phyloP scores from a whole-genome alignment of 768 basidiomycete species.

The Lactarius akahatsu region DNA sequence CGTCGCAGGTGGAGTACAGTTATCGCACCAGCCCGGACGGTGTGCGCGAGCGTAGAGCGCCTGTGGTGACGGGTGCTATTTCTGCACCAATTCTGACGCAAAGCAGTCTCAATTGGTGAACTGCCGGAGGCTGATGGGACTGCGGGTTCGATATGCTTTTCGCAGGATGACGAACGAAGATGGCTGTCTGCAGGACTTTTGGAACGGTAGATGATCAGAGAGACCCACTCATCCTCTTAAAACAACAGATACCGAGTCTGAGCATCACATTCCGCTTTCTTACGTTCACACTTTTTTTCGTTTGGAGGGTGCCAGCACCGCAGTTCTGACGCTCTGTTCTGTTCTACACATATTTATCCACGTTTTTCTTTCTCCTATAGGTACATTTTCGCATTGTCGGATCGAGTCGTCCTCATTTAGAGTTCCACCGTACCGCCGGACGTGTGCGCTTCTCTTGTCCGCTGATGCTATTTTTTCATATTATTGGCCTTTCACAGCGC shows the following conservation, averaged over 20 bases:
- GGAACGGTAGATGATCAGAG: neutral
- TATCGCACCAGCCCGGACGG: slow-evolving; percentile 35
- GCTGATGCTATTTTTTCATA: slow-evolving; percentile 18
- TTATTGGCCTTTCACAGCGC: slow-evolving; percentile 11
- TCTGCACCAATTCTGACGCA: slow-evolving; percentile 75
- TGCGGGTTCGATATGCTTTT: neutral
- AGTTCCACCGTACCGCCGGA: slow-evolving; percentile 18
- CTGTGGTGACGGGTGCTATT: slow-evolving; percentile 58
- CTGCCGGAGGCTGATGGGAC: neutral
- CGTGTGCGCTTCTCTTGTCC: slow-evolving; percentile 9
- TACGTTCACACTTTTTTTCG: slow-evolving; percentile 2
- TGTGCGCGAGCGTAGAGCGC: slow-evolving; percentile 57
- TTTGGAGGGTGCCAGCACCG: neutral
- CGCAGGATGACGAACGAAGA: slow-evolving; percentile 6
- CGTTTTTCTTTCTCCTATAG: neutral
- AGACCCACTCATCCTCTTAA: neutral
- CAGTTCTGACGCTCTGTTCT: slow-evolving; percentile 8
- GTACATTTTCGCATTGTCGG: slow-evolving; percentile 1
- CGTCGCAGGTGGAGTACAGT: slow-evolving; percentile 39
- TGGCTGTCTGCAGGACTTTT: neutral
- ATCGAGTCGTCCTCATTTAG: slow-evolving; percentile 11
- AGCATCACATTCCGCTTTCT: slow-evolving; percentile 5
- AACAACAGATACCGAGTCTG: slow-evolving; percentile 12
- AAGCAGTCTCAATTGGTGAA: slow-evolving; percentile 85
- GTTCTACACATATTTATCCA: slow-evolving; percentile 5